Base-by-base conservation (phyloP, 2,329 filamentous ascomycete genomes). In the Aspergillus felis region DNA sequence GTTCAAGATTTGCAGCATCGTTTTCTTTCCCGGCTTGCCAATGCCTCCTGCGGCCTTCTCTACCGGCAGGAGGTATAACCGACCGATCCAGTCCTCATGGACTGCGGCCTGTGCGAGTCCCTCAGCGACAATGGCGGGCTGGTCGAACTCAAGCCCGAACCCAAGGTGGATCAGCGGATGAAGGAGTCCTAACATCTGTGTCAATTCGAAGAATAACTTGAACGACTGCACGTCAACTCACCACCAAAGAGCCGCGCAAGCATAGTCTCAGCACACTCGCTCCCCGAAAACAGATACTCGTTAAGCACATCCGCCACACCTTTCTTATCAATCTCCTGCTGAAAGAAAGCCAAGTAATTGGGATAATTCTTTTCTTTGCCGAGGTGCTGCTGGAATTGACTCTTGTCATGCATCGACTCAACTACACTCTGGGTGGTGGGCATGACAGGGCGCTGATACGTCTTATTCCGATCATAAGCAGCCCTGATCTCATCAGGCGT, bases 111-210 rank as follows among this genome's bases (percentile, higher is more conserved):
- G 87, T 0, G 92, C 90, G 20, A 96, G 83, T 1, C 79, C 91
- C 74, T 93, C 85, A 5, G 91, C 90, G 28, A 96, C 81, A 58
- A 96, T 86, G 41, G 89, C 89, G 1, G 90, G 90, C 68, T 96
- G 91, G 9, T 82, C 72, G 77, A 91, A 96, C 70, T 96, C 91
- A 38, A 96, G 70, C 4, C 89, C 92, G 68, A 91, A 96, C 51
- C 91, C 89, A 22, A 96, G 81, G 69, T 96, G 91, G 61, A 96
- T 92, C 17, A 94, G 76, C 1, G 91, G 91, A 68, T 96, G 91
- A 2, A 92, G 65, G 61, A 93, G 82, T 0, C 89, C 86, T 82
- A 56, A n/a, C 32, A 3, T 51, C 53, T 24, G 38, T 41, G n/a
- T 58, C 28, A n/a, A 5, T 17, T 9, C 7, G 44, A 27, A 25